Conservation (phyloP, 805 yeast species). For the Lipomyces spencermartinsiae region DNA sequence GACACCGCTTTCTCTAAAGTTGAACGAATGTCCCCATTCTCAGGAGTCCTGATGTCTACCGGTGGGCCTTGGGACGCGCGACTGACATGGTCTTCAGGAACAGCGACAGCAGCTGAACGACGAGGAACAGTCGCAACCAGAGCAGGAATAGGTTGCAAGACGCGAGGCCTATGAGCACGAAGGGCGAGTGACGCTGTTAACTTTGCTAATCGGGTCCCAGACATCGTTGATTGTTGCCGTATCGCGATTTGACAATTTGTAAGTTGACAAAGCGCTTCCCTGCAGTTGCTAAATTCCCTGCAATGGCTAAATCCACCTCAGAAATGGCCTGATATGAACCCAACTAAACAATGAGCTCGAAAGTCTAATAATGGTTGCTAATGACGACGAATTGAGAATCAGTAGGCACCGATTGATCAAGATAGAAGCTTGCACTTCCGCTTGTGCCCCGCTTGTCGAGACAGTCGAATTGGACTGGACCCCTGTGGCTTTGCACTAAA, state of each 20-base stretch:
- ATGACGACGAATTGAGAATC: no score
- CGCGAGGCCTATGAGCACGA: not conserved
- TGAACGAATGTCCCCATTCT: not conserved
- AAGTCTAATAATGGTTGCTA: no score
- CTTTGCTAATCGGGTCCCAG: not conserved
- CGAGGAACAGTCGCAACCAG: not conserved
- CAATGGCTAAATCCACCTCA: no score
- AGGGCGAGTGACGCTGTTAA: not conserved
- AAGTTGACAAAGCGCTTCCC: not conserved
- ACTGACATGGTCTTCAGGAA: constrained; percentile 10
- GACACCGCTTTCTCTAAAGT: constrained; percentile 20
- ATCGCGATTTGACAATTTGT: not conserved
- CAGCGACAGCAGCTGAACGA: constrained; percentile 21
- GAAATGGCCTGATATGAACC: no score
- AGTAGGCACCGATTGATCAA: no score
- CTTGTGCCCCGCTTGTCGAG: no score
- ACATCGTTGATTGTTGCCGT: not conserved
- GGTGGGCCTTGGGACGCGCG: not conserved
- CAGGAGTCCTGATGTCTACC: not conserved
- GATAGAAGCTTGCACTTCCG: no score
- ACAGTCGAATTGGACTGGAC: no score
- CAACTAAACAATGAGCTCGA: no score
- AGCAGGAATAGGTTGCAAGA: not conserved
- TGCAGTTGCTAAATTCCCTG: not conserved
- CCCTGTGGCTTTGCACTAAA: no score